A percentile compares a stretch with the other conserved stretches of the same genome.
Conservation (phyloP, 352 stramenopile genomes). For the Aphanomyces astaci region DNA sequence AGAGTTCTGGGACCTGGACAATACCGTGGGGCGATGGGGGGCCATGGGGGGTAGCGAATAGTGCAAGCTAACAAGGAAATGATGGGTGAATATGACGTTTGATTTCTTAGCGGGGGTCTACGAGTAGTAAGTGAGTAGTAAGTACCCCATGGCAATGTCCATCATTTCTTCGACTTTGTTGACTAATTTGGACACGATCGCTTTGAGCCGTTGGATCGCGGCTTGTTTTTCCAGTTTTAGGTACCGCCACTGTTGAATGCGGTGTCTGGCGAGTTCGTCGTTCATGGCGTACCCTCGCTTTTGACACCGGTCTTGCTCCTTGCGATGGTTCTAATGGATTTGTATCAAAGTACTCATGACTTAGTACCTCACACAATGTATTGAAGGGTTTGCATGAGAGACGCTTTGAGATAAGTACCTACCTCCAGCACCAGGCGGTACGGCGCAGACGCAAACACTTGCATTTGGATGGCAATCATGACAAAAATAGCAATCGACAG, state of each 20-base stretch:
- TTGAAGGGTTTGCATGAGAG: too few species aligned
- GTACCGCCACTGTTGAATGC: conserved; percentile 61
- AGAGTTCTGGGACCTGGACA: conserved; percentile 66
- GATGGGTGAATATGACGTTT: too few species aligned
- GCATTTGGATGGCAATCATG: conserved; percentile 75
- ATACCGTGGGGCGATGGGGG: conserved; percentile 40
- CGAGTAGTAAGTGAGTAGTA: too few species aligned
- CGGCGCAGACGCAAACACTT: conserved; percentile 52
- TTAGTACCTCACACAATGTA: too few species aligned
- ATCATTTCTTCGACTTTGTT: conserved; percentile 86
- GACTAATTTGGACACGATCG: conserved; percentile 82
- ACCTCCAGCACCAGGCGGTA: conserved; percentile 45
- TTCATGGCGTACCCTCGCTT: conserved; percentile 18
- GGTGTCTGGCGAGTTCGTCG: conserved; percentile 19
- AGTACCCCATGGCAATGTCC: conserved; percentile 70
- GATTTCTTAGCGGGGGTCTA: too few species aligned
- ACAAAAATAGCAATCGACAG: conserved; percentile 62
- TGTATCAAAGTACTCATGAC: too few species aligned
- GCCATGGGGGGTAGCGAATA: conserved; percentile 78
- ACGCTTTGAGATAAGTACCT: too few species aligned
- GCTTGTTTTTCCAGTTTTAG: conserved; percentile 82
- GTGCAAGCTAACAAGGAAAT: conserved; percentile 31
- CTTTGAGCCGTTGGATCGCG: conserved; percentile 72
- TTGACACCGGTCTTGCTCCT: conserved; percentile 13
- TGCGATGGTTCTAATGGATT: conserved; percentile 16